Conservation (phyloP, 768 basidiomycete species). For the Rossbeevera mucosa region DNA sequence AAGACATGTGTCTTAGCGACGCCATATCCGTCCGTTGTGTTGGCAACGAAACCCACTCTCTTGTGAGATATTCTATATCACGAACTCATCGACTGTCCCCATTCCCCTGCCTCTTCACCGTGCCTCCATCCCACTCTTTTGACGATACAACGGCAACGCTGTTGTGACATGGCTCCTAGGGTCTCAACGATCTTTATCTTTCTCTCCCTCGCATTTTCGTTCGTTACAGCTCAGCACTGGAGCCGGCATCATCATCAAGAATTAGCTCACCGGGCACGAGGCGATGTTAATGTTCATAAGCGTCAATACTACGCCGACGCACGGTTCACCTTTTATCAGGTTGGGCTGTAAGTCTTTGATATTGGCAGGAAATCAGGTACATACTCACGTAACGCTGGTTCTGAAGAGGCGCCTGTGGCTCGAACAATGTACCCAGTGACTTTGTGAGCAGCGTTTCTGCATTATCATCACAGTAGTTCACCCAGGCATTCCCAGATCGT, state of each 20-base stretch:
- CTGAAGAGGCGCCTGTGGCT: constrained; percentile 55
- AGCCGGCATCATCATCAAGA: constrained; percentile 40
- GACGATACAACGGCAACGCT: neutral
- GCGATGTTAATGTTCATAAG: constrained; percentile 38
- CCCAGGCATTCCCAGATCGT: constrained; percentile 40
- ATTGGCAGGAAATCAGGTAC: constrained; percentile 1
- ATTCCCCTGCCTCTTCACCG: constrained; percentile 10
- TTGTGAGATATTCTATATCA: neutral
- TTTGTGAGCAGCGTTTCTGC: constrained; percentile 35
- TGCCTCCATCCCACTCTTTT: constrained; percentile 20
- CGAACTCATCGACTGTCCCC: neutral
- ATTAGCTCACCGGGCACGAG: constrained; percentile 44
- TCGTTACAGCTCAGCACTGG: constrained; percentile 34
- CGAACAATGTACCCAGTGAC: constrained; percentile 35
- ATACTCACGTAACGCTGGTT: constrained; percentile 5
- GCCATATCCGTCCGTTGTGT: constrained; percentile 7
- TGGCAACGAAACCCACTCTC: constrained; percentile 11
- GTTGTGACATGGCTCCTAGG: constrained; percentile 16
- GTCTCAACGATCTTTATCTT: constrained; percentile 30
- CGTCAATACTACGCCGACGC: constrained; percentile 32
- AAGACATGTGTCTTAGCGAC: constrained; percentile 8
- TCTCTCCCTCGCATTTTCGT: constrained; percentile 32
- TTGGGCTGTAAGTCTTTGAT: constrained; percentile 40
- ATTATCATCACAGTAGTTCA: constrained; percentile 1
- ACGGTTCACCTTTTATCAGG: constrained; percentile 54